A percentile compares a stretch with the other conserved stretches of the same genome.
Conservation (phyloP, 2,329 filamentous ascomycete species). For the Beauveria sp. region DNA sequence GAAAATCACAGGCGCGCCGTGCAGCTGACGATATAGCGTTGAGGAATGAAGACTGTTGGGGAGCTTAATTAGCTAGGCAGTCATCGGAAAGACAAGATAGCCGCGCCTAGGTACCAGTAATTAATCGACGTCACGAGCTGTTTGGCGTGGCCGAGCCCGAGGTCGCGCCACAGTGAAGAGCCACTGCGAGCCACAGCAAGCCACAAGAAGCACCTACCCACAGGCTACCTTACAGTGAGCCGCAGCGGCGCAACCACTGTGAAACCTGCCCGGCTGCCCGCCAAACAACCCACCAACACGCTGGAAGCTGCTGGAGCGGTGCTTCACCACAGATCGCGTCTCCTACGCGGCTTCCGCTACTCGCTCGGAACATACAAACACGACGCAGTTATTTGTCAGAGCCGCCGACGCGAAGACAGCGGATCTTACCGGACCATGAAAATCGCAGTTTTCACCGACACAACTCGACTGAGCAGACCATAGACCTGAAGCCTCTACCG, state of each 20-base stretch:
- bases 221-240: not conserved
- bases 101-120: not conserved
- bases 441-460: not conserved
- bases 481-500: not conserved
- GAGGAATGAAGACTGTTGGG: not conserved
- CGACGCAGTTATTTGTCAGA: not conserved
- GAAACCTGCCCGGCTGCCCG: not conserved
- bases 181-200: not conserved
- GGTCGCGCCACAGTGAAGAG: constrained; percentile 4
- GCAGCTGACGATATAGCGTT: not conserved
- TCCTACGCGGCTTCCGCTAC: not conserved
- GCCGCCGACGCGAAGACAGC: not conserved
- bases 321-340: constrained; percentile 8
- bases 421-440: not conserved
- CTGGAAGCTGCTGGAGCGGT: not conserved
- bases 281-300: constrained; percentile 4
- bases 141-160: constrained; percentile 1
- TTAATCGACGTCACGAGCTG: constrained; percentile 20
- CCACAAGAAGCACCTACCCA: too few species aligned
- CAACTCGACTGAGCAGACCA: not conserved
- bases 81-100: not conserved
- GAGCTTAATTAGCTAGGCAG: not conserved
- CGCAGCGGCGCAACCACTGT: not conserved
- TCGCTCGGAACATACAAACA: not conserved
- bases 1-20: not conserved